Evolutionary conservation across 2,329 filamentous ascomycete species (phyloP).

Genomic region (Talaromyces sp.): DNA sequence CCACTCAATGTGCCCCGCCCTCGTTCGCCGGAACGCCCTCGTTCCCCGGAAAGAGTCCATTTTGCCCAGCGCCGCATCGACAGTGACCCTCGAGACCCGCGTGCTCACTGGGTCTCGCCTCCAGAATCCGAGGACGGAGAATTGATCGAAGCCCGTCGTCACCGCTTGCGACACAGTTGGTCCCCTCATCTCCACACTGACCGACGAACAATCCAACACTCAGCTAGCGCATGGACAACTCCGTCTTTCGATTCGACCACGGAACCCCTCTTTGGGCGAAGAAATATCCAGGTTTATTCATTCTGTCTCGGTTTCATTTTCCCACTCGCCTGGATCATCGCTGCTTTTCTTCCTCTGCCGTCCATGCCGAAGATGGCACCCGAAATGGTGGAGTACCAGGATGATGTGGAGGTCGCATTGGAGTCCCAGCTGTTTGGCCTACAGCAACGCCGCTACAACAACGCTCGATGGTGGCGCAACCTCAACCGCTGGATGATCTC

Average conservation of each 20-base stretch:
- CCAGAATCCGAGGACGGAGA: conserved; percentile 28
- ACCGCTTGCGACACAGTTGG: conserved; percentile 64
- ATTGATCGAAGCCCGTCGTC: conserved; percentile 35
- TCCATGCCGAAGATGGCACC: conserved; percentile 54
- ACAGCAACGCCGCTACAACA: conserved; percentile 56
- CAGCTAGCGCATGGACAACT: conserved; percentile 68
- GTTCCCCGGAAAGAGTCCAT: conserved; percentile 12
- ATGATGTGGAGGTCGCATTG: conserved; percentile 48
- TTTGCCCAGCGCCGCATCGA: conserved; percentile 27
- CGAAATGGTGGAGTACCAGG: conserved; percentile 52
- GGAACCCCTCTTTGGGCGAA: conserved; percentile 63
- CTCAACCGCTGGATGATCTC: conserved; percentile 65
- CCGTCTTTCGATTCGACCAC: conserved; percentile 70
- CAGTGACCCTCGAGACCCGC: conserved; percentile 44
- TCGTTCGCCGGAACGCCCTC: conserved; percentile 17
- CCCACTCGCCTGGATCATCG: conserved; percentile 81
- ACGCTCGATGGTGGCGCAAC: conserved; percentile 67
- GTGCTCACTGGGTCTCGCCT: conserved; percentile 45
- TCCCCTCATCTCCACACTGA: conserved; percentile 73
- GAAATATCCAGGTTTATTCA: conserved; percentile 73
- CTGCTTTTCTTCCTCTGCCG: conserved; percentile 72
- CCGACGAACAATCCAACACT: conserved; percentile 57
- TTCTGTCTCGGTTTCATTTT: conserved; percentile 79
- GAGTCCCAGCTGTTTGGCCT: conserved; percentile 47
- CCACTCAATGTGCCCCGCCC: conserved; percentile 30